A percentile compares a stretch with the other conserved stretches of the same genome.
phyloP scores from a whole-genome alignment of 305 asterid genomes.

The Ilex paraguariensis region DNA sequence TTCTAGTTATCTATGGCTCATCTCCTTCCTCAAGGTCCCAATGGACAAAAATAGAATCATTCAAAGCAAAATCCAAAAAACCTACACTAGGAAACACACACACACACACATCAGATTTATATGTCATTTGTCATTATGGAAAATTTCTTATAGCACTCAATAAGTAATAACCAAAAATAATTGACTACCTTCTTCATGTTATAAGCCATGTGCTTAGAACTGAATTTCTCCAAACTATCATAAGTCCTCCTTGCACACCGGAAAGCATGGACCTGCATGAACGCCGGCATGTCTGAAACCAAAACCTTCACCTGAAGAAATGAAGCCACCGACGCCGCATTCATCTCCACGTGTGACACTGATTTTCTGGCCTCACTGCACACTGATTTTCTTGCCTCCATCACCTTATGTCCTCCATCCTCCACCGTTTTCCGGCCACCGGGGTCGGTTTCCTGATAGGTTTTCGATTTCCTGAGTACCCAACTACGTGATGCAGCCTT shows the following conservation, averaged over 20 bases:
- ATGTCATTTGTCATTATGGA: no score
- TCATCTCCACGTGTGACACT: slow-evolving; percentile 37
- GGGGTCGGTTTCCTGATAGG: slow-evolving; percentile 28
- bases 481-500: slow-evolving; percentile 28
- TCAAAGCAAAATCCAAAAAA: no score
- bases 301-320: slow-evolving; percentile 51
- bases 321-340: slow-evolving; percentile 39
- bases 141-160: no score
- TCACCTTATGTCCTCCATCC: slow-evolving; percentile 6
- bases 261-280: slow-evolving; percentile 72
- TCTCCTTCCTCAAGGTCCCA: no score
- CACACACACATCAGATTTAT: no score
- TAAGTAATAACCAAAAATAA: no score
- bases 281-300: slow-evolving; percentile 68
- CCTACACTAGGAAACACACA: no score
- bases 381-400: slow-evolving; percentile 29
- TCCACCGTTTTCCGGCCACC: not conserved
- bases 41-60: no score
- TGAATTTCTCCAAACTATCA: slow-evolving; percentile 55
- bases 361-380: slow-evolving; percentile 26
- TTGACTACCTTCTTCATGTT: slow-evolving; percentile 54
- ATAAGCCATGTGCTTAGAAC: slow-evolving; percentile 57
- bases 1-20: no score
- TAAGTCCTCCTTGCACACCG: slow-evolving; percentile 49
- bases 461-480: slow-evolving; percentile 55